Evolutionary conservation across 345 rosid genomes (phyloP).

Genomic region (Pistacia atlantica): DNA sequence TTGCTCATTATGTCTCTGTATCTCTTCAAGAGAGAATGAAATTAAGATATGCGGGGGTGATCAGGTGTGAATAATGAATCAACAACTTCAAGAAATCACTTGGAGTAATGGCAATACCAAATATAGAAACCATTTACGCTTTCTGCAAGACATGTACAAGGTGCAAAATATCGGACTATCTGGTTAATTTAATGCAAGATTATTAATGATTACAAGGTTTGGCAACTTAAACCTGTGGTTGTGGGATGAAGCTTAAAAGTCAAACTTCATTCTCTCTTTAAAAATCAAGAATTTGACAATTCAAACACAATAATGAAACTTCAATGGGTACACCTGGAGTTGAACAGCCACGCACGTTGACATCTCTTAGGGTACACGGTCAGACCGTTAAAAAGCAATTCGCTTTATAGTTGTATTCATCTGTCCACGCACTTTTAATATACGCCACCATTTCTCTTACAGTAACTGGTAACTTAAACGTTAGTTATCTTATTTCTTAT

Average conservation of each 20-base stretch:
- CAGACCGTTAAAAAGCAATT: not conserved
- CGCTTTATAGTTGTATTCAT: not conserved
- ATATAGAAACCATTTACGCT: not conserved
- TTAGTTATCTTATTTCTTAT: not conserved
- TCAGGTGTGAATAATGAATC: not conserved
- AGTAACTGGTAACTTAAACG: slow-evolving; percentile 3
- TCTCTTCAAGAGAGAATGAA: not conserved
- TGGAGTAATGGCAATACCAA: not conserved
- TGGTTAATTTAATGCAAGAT: too few relatives aligned
- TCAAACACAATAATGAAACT: not conserved
- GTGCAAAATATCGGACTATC: too few relatives aligned
- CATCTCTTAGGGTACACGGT: slow-evolving; percentile 9
- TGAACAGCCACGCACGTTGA: slow-evolving; percentile 7
- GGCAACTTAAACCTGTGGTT: not conserved
- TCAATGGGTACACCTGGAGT: not conserved
- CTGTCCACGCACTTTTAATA: too few relatives aligned
- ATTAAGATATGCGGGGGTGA: not conserved
- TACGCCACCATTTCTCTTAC: not conserved
- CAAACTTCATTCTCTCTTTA: not conserved
- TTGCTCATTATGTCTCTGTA: slow-evolving; percentile 17
- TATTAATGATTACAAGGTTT: not conserved
- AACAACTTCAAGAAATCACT: slow-evolving; percentile 5
- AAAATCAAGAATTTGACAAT: not conserved
- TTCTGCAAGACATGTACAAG: not conserved
- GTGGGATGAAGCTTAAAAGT: slow-evolving; percentile 7